Conservation (phyloP, 2,329 filamentous ascomycete genomes). For the Colletotrichum lindemuthianum region DNA sequence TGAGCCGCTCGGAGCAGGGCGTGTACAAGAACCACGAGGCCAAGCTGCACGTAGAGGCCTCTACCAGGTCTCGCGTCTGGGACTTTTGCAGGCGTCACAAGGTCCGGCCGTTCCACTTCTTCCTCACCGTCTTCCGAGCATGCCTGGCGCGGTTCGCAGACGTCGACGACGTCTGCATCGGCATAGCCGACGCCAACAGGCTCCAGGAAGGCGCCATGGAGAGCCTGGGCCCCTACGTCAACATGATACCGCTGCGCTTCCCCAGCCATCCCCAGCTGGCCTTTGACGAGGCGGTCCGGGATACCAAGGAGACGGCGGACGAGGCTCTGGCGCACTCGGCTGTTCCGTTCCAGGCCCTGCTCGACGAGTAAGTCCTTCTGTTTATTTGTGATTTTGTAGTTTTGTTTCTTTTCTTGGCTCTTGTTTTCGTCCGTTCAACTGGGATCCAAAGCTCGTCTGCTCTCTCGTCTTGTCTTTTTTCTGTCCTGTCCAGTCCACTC, state of each 20-base stretch:
- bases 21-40: neutral
- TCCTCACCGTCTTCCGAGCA: conserved; percentile 49
- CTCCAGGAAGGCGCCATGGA: conserved; percentile 41
- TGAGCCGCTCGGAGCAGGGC: too few relatives aligned
- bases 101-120: conserved; percentile 54
- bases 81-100: neutral
- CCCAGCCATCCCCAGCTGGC: conserved; percentile 3
- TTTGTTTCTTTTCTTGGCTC: fast-evolving
- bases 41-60: too few relatives aligned
- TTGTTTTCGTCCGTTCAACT: too few relatives aligned
- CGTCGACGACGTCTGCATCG: conserved; percentile 55
- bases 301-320: conserved; percentile 34
- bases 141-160: neutral
- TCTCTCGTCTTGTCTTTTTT: too few relatives aligned
- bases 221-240: conserved; percentile 58
- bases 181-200: conserved; percentile 57
- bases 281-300: neutral
- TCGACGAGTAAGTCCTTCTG: conserved; percentile 44
- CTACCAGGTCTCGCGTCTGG: neutral
- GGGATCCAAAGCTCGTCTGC: too few relatives aligned
- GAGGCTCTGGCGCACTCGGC: conserved; percentile 52
- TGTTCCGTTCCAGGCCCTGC: conserved; percentile 60
- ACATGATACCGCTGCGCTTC: conserved; percentile 58
- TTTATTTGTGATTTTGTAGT: too few relatives aligned
- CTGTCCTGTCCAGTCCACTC: too few relatives aligned